These are phyloP conservation scores for Tricholoma terreum DNA, from an alignment of 768 basidiomycete genomes.

Conservation along the genomic window DNA sequence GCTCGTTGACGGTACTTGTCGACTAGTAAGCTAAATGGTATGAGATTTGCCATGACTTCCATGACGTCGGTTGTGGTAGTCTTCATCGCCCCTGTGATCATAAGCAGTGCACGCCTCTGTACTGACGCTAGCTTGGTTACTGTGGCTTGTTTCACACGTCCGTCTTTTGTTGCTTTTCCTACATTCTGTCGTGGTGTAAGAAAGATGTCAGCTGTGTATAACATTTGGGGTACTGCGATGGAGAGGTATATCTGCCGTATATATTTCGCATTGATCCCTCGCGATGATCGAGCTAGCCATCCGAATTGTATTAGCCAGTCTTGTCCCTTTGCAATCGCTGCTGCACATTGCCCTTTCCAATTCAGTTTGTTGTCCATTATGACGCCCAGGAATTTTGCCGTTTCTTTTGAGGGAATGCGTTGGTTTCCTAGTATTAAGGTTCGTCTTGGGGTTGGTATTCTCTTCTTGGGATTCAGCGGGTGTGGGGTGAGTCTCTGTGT, in stretches of 20 bases:
- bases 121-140: slow-evolving; percentile 10
- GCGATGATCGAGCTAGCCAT: slow-evolving; percentile 8
- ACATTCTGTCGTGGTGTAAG: slow-evolving; percentile 12
- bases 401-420: no score
- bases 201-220: no score
- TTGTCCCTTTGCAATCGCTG: slow-evolving; percentile 6
- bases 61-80: slow-evolving; percentile 17
- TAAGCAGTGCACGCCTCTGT: slow-evolving; percentile 18
- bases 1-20: background rate
- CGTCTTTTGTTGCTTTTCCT: background rate
- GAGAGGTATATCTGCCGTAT: no score
- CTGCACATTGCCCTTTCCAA: slow-evolving; percentile 10
- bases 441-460: background rate
- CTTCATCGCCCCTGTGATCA: slow-evolving; percentile 20
- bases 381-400: no score
- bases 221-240: no score
- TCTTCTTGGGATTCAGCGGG: background rate
- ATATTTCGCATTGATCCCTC: no score
- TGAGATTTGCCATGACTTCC: slow-evolving; percentile 14
- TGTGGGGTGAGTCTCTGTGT: slow-evolving; percentile 10
- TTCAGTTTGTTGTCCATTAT: no score
- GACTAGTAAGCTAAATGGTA: background rate
- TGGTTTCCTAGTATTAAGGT: no score
- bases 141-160: slow-evolving; percentile 11
- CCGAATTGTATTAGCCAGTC: background rate